These are phyloP conservation scores for Cadophora luteo-olivacea DNA, from an alignment of 2,329 filamentous ascomycete genomes.

Conservation along the genomic window DNA sequence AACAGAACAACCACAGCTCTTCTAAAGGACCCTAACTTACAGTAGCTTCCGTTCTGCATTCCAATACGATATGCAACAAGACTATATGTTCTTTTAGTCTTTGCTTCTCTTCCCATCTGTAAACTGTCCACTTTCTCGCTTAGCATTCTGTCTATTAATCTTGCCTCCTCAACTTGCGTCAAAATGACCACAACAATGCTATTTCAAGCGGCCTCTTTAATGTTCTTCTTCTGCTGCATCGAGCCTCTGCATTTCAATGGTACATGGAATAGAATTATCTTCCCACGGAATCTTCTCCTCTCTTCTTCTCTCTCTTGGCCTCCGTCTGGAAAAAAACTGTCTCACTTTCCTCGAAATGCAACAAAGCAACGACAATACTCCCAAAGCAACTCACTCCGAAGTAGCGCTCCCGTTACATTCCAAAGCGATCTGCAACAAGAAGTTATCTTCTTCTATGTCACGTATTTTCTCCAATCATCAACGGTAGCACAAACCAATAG, in stretches of 20 bases:
- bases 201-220: not conserved
- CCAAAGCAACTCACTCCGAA: not conserved
- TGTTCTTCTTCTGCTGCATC: constrained; percentile 6
- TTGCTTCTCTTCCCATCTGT: too few relatives aligned
- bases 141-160: not conserved
- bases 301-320: too few relatives aligned
- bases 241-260: too few relatives aligned
- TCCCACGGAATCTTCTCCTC: too few relatives aligned
- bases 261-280: not conserved
- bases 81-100: too few relatives aligned
- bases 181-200: not conserved
- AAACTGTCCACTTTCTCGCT: not conserved
- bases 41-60: constrained; percentile 6
- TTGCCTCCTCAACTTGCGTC: not conserved
- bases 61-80: constrained; percentile 8
- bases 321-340: not conserved
- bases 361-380: not conserved
- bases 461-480: not conserved
- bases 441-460: not conserved
- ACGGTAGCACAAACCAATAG: not conserved
- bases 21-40: not conserved
- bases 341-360: not conserved
- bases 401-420: not conserved
- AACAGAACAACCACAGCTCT: constrained; percentile 4
- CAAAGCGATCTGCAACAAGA: not conserved